Evolutionary conservation across 305 asterid species (phyloP), one percentile per base, ranked within the genome.

Genomic region (Lippia alba): DNA sequence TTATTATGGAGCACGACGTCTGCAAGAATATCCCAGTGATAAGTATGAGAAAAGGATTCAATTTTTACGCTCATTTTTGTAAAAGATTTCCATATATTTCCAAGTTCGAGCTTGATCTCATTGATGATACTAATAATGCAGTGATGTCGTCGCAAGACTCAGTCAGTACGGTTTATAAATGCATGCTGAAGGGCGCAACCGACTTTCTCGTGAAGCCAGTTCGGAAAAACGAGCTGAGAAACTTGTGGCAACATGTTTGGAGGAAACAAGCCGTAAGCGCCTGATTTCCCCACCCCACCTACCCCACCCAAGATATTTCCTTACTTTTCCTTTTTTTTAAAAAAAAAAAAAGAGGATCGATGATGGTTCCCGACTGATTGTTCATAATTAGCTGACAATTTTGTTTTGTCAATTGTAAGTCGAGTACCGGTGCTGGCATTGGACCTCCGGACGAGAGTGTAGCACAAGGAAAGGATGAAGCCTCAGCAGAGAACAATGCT

Each of bases 221-320:
- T 19, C 74, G 99, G 72, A 94, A 88, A 75, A 94, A 94, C 15
- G 99, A 94, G 90, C 86, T 94, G 75, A 87, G 86, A 77, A 92
- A 94, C 80, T 77, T 94, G 83, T 94, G 98, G 99, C 98, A 90
- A 85, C 99, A 94, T 57, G 94, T 92, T 56, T 94, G 99, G 99
- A 91, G 98, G 86, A 92, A 91, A 85, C 97, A 82, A 87, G 83
- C 89, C 62, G 99, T 94, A 84, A 85, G 96, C 74, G 30, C 30
- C 30, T 24, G 2, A n/a, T 3, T 24, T 3, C 30, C 30, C 30
- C 30, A 24, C 1, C 30, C 3, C 2, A 24, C 30, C 3, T 24
- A 24, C 30, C 30, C 30, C 30, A 24, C 30, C 30, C 30, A 24
- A 24, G 30, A 39, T 62, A n/a, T 65, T 70, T 40, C 63, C 48